Percentiles rank a stretch among this genome's conserved stretches.
phyloP scores from a whole-genome alignment of 2,329 filamentous ascomycete genomes.

The Cadophora luteo-olivacea region DNA sequence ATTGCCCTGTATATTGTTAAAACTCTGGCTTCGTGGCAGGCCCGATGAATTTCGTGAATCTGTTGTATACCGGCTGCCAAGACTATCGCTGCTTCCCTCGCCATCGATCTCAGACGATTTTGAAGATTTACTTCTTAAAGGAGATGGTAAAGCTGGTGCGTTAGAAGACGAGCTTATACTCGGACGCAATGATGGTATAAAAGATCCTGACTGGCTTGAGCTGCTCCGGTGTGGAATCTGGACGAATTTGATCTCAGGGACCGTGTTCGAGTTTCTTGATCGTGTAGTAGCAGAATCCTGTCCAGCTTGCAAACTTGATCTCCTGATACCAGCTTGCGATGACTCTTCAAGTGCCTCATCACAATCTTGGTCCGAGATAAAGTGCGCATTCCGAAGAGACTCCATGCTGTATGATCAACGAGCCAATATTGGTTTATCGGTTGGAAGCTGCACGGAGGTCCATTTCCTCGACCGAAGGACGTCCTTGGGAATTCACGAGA shows the following conservation, averaged over 20 bases:
- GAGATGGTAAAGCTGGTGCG: conserved; percentile 41
- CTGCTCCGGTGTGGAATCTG: conserved; percentile 3
- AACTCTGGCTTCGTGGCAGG: conserved; percentile 18
- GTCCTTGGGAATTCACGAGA: neutral
- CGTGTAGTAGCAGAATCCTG: conserved; percentile 27
- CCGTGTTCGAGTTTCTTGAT: conserved; percentile 18
- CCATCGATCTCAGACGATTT: conserved; percentile 26
- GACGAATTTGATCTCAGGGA: neutral
- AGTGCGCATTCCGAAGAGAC: conserved; percentile 23
- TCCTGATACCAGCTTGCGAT: conserved; percentile 25
- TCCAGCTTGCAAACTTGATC: conserved; percentile 19
- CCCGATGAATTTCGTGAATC: conserved; percentile 35
- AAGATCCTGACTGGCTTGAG: conserved; percentile 23
- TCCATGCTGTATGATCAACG: conserved; percentile 22
- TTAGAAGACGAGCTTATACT: conserved; percentile 37
- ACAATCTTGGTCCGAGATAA: conserved; percentile 10
- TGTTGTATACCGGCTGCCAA: conserved; percentile 21
- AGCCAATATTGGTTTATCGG: neutral
- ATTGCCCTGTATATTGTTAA: conserved; percentile 12
- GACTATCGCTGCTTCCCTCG: conserved; percentile 21
- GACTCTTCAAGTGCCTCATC: conserved; percentile 20
- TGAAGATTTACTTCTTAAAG: conserved; percentile 40
- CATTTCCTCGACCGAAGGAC: conserved; percentile 6
- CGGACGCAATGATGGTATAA: conserved; percentile 21
- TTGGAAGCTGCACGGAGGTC: neutral